A percentile compares a stretch with the other conserved stretches of the same genome.
These are phyloP conservation scores for Cercophora sp. DNA, from an alignment of 495 filamentous ascomycete species.

Conservation along the genomic window DNA sequence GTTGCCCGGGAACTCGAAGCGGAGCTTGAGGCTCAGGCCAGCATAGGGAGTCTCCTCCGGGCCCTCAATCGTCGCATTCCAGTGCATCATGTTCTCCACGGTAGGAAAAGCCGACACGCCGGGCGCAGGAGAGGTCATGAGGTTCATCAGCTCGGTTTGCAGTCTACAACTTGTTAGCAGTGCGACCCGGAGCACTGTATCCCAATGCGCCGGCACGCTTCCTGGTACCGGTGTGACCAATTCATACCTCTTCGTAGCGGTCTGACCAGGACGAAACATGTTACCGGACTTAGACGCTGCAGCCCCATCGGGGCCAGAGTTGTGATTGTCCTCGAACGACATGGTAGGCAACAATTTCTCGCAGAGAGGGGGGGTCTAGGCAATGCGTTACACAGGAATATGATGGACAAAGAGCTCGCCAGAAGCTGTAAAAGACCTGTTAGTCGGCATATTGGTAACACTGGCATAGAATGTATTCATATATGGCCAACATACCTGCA, in stretches of 20 bases:
- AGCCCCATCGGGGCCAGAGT: slow-evolving; percentile 58
- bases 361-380: neutral
- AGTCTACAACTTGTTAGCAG: slow-evolving; percentile 53
- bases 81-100: slow-evolving; percentile 80
- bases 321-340: slow-evolving; percentile 72
- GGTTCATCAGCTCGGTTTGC: slow-evolving; percentile 93
- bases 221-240: neutral
- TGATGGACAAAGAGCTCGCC: too few relatives aligned
- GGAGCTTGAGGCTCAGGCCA: slow-evolving; percentile 85
- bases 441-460: too few relatives aligned
- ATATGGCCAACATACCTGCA: too few relatives aligned
- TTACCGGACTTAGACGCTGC: slow-evolving; percentile 57
- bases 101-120: slow-evolving; percentile 95
- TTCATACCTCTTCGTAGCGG: slow-evolving; percentile 72
- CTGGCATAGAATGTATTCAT: slow-evolving; percentile 23
- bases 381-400: too few relatives aligned
- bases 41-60: slow-evolving; percentile 90
- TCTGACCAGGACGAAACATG: slow-evolving; percentile 58
- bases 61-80: slow-evolving; percentile 91
- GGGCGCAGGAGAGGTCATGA: slow-evolving; percentile 92
- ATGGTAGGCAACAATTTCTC: slow-evolving; percentile 33
- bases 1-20: slow-evolving; percentile 83
- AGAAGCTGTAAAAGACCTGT: too few relatives aligned
- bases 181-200: neutral
- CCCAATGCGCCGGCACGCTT: neutral